Conservation (phyloP, 2,329 filamentous ascomycete genomes). For the Fusarium begoniae region DNA sequence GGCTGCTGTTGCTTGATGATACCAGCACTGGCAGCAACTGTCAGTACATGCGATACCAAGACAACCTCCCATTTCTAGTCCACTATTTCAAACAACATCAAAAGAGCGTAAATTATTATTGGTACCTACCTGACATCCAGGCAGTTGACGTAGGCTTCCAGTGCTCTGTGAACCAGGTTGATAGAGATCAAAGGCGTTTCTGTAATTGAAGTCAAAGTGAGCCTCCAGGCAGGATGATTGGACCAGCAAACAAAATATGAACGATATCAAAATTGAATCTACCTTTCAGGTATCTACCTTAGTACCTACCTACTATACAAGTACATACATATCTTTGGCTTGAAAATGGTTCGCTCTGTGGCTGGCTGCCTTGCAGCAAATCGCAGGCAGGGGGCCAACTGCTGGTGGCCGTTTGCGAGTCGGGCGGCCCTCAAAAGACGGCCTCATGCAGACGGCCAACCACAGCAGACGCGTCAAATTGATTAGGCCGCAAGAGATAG, state of each 20-base stretch:
- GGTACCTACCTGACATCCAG: neutral
- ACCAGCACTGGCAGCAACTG: neutral
- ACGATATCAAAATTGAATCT: neutral
- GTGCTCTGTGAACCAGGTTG: neutral
- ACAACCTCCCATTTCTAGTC: neutral
- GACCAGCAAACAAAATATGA: neutral
- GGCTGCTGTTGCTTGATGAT: neutral
- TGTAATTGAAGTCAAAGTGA: neutral
- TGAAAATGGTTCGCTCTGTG: neutral
- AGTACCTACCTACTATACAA: neutral
- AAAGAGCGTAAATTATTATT: neutral
- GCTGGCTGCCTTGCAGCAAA: neutral
- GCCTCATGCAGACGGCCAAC: conserved; percentile 2
- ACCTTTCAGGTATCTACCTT: neutral
- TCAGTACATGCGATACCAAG: neutral
- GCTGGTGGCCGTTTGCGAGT: neutral
- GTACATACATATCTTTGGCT: neutral
- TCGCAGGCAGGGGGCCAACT: conserved; percentile 1
- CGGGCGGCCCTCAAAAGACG: neutral
- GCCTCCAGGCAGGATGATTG: neutral
- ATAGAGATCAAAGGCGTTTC: neutral
- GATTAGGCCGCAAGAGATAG: neutral
- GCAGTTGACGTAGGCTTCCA: neutral
- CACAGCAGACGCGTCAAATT: neutral
- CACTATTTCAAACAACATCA: neutral